Evolutionary conservation across 192 early-diverging fungal species (phyloP), one percentile per base, ranked within the genome.

Genomic region (Dissophora ornata): DNA sequence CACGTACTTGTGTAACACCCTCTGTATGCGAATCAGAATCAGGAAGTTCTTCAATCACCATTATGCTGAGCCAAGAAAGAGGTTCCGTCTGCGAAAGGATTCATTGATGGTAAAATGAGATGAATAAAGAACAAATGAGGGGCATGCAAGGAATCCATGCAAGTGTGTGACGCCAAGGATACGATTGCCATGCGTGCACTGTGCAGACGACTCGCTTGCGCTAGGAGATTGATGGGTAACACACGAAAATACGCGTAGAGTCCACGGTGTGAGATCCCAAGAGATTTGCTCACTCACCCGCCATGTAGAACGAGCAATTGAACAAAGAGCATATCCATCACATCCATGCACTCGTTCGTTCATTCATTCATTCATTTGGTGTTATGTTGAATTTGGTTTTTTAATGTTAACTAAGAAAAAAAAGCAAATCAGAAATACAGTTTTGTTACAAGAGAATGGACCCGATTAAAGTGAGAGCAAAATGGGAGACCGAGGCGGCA

Each of bases 401-500:
- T 66, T 64, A 52, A 50, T 38, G 38, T 38, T 44, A 44, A 48
- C 28, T 45, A 25, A 66, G 41, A 33, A 63, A 60, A 55, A 62
- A 62, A 70, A 61, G 50, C 58, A 53, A 64, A 58, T 36, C 52
- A 57, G 54, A 71, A 74, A 60, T 65, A 65, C 62, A 67, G 52
- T 77, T 61, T 77, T 77, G 73, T 55, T 77, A 77, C 73, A 77
- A 67, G 73, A 38, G 36, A 38, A 38, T 38, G 15, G 34, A 30
- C 50, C 50, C 50, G 15, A 47, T 47, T 47, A 47, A n/a, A 62
- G 32, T 5, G 25, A 30, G 36, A 52, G 50, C 10, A 22, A 58
- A n/a, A 4, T 9, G 25, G 25, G 40, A 46, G 41, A 32, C 38
- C 18, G 25, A 3, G 55, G 24, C 40, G 8, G 29, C 24, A 30